Evolutionary conservation across 139 green algal species (phyloP).

Genomic region (Tetratostichococcus sp.): DNA sequence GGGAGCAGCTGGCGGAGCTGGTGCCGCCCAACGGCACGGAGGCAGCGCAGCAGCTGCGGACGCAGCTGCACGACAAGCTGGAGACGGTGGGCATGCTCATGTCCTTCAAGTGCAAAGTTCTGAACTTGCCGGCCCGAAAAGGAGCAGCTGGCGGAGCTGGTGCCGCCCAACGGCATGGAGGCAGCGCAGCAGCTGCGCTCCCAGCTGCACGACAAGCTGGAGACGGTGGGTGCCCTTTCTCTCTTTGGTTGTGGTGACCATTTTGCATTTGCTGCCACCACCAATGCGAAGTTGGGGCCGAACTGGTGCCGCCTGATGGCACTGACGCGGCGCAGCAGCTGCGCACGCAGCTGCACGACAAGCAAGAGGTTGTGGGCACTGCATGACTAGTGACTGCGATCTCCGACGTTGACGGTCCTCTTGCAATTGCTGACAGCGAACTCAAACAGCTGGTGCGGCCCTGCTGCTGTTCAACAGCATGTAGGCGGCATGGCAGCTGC

Average conservation of each 20-base stretch:
- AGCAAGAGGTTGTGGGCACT: no score
- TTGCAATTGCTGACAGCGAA: no score
- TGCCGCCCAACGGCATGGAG: background rate
- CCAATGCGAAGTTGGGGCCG: slow-evolving; percentile 17
- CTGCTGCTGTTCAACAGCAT: no score
- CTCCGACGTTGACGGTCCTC: no score
- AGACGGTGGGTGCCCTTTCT: background rate
- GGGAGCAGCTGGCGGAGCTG: slow-evolving; percentile 23
- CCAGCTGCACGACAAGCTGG: background rate
- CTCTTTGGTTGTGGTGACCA: no score
- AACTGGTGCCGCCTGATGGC: slow-evolving; percentile 11
- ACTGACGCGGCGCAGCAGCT: background rate
- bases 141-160: slow-evolving; percentile 22
- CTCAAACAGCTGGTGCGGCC: no score
- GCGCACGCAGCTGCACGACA: no score
- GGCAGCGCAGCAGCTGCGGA: background rate
- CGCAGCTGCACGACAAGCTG: background rate
- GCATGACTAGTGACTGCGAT: no score
- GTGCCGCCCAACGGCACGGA: slow-evolving; percentile 1
- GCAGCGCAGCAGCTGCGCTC: background rate
- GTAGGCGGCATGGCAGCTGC: no score
- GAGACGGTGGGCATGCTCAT: background rate
- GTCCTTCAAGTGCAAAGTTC: no score
- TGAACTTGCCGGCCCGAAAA: no score
- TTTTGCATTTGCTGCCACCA: no score